Evolutionary conservation across 495 filamentous ascomycete species (phyloP).

Genomic region (Lindgomyces ingoldianus): DNA sequence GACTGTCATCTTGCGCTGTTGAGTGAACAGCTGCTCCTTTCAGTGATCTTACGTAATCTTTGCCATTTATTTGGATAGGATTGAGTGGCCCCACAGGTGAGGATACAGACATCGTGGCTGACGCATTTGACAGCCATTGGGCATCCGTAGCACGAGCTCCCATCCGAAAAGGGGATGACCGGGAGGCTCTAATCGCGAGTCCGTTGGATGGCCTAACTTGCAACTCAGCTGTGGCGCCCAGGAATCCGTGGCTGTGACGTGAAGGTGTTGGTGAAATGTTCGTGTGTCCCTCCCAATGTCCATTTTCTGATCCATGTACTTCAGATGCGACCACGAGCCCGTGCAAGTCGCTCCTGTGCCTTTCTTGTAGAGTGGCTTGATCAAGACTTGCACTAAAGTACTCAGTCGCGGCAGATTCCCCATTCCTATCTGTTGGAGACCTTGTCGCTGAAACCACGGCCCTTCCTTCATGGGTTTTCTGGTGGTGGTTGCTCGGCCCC

Average conservation of each 20-base stretch:
- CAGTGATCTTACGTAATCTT: too few relatives aligned
- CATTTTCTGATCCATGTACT: background rate
- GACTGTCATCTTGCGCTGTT: too few relatives aligned
- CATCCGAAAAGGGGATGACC: background rate
- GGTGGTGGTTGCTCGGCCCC: background rate
- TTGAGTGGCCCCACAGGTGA: too few relatives aligned
- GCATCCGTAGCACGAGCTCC: too few relatives aligned
- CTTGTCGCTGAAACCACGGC: background rate
- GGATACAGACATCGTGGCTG: too few relatives aligned
- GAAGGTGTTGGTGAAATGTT: constrained; percentile 4
- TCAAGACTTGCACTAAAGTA: constrained; percentile 6
- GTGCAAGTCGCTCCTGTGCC: background rate
- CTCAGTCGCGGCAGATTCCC: constrained; percentile 6
- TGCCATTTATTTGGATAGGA: too few relatives aligned
- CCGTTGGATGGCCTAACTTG: background rate
- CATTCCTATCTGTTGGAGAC: background rate
- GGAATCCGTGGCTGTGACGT: background rate
- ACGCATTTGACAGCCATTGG: too few relatives aligned
- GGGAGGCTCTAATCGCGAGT: background rate
- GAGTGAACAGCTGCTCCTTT: too few relatives aligned
- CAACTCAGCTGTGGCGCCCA: background rate
- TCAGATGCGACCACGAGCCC: background rate
- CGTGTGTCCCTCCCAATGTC: background rate
- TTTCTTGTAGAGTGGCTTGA: background rate
- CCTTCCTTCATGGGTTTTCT: background rate